Conservation (phyloP, 805 yeast species). For the Kregervanrija pseudodelftensis region DNA sequence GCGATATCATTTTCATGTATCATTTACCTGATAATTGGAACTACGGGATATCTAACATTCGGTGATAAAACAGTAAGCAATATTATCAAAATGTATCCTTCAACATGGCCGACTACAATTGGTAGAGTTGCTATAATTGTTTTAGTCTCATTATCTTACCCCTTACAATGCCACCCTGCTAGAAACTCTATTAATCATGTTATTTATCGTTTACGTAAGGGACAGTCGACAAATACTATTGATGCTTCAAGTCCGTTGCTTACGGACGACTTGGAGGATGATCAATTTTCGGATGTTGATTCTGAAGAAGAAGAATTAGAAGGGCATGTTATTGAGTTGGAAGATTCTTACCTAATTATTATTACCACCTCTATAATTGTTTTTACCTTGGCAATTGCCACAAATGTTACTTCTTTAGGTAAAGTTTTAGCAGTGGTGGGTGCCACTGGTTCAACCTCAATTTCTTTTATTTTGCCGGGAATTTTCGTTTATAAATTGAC, state of each 20-base stretch:
- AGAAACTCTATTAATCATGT: slow-evolving; percentile 76
- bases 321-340: slow-evolving; percentile 12
- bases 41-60: slow-evolving; percentile 79
- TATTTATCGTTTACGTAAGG: slow-evolving; percentile 15
- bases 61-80: slow-evolving; percentile 78
- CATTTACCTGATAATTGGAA: slow-evolving; percentile 67
- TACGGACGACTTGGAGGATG: slow-evolving; percentile 12
- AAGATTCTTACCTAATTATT: slow-evolving; percentile 26
- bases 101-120: slow-evolving; percentile 55
- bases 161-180: slow-evolving; percentile 87
- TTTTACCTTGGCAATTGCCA: slow-evolving; percentile 56
- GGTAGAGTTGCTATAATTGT: slow-evolving; percentile 78
- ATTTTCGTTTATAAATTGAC: slow-evolving; percentile 69
- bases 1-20: slow-evolving; percentile 55
- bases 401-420: slow-evolving; percentile 66
- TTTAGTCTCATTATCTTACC: slow-evolving; percentile 77
- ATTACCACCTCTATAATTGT: slow-evolving; percentile 40
- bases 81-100: slow-evolving; percentile 70
- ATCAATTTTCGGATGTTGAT: not conserved
- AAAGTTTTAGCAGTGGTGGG: slow-evolving; percentile 83
- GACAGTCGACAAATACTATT: not conserved
- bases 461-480: slow-evolving; percentile 87
- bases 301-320: too few relatives aligned
- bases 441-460: slow-evolving; percentile 87
- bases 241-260: slow-evolving; percentile 1